Evolutionary conservation across 2,329 filamentous ascomycete genomes (phyloP).

Genomic region (Trichophyton verrucosum): DNA sequence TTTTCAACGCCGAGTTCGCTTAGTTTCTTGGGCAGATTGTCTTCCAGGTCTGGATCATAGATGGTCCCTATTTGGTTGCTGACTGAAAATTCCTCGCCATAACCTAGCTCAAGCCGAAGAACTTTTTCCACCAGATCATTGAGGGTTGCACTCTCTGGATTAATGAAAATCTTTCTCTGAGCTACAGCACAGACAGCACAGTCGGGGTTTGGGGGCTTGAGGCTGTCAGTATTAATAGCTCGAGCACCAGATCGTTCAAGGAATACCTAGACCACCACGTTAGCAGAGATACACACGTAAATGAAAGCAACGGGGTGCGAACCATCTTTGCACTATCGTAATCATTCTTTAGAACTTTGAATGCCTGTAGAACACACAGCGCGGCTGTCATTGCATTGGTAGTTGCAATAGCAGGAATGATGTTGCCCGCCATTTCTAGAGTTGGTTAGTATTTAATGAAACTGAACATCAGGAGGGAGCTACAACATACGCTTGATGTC

Average conservation of each 20-base stretch:
- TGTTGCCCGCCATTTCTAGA: slow-evolving; percentile 91
- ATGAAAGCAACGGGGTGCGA: slow-evolving; percentile 12
- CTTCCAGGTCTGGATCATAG: slow-evolving; percentile 80
- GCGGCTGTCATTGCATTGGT: slow-evolving; percentile 95
- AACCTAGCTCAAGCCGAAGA: slow-evolving; percentile 57
- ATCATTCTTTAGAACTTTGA: slow-evolving; percentile 71
- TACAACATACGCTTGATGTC: slow-evolving; percentile 62
- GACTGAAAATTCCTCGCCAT: slow-evolving; percentile 68
- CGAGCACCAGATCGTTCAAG: slow-evolving; percentile 54
- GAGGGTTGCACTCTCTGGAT: slow-evolving; percentile 60
- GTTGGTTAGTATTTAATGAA: slow-evolving; percentile 8
- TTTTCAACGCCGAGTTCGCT: slow-evolving; percentile 60
- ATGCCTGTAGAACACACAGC: slow-evolving; percentile 80
- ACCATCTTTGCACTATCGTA: slow-evolving; percentile 64
- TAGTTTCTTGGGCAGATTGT: slow-evolving; percentile 71
- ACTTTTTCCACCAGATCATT: slow-evolving; percentile 66
- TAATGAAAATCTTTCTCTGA: slow-evolving; percentile 54
- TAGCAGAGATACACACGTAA: background rate
- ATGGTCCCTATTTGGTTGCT: slow-evolving; percentile 63
- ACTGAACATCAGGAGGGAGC: background rate
- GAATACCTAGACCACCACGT: slow-evolving; percentile 48
- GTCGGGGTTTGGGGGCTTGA: slow-evolving; percentile 58
- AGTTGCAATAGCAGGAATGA: slow-evolving; percentile 95
- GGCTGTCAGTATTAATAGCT: slow-evolving; percentile 44
- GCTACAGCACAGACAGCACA: slow-evolving; percentile 75